These are phyloP conservation scores for Talaromyces albobiverticillius DNA, from an alignment of 2,329 filamentous ascomycete species.

Conservation along the genomic window DNA sequence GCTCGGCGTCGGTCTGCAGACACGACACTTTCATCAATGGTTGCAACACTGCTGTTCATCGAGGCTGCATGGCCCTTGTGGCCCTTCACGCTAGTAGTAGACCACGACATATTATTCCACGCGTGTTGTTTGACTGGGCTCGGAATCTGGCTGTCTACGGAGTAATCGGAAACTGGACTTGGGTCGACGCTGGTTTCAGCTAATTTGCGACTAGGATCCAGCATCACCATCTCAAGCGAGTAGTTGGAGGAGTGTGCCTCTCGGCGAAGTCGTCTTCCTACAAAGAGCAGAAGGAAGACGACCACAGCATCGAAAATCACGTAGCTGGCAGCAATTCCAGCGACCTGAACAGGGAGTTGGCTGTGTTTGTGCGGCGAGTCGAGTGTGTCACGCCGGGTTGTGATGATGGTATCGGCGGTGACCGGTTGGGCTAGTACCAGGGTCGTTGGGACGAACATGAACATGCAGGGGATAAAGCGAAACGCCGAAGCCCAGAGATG, in stretches of 20 bases:
- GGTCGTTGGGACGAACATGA: neutral
- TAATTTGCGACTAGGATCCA: constrained; percentile 41
- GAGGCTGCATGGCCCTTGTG: constrained; percentile 31
- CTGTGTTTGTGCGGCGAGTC: constrained; percentile 46
- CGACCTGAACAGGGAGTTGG: constrained; percentile 72
- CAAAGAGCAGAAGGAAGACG: constrained; percentile 61
- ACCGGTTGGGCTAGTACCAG: constrained; percentile 2
- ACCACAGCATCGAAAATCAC: constrained; percentile 72
- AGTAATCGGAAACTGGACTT: constrained; percentile 31
- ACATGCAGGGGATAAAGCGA: neutral
- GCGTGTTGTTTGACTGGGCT: constrained; percentile 34
- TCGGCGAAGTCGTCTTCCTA: constrained; percentile 56
- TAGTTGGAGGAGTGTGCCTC: constrained; percentile 52
- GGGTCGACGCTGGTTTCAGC: constrained; percentile 28
- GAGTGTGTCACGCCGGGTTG: neutral
- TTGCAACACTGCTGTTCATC: constrained; percentile 59
- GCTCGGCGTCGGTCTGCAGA: constrained; percentile 71
- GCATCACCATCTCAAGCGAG: constrained; percentile 56
- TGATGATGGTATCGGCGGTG: neutral
- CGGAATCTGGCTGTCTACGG: constrained; percentile 26
- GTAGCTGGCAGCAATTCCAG: constrained; percentile 81
- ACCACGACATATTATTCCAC: constrained; percentile 40
- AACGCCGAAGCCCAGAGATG: constrained; percentile 1
- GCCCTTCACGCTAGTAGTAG: constrained; percentile 26
- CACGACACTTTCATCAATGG: constrained; percentile 75